Evolutionary conservation across 1,284 basidiomycete species (phyloP).

Genomic region (Naganishia sp.): DNA sequence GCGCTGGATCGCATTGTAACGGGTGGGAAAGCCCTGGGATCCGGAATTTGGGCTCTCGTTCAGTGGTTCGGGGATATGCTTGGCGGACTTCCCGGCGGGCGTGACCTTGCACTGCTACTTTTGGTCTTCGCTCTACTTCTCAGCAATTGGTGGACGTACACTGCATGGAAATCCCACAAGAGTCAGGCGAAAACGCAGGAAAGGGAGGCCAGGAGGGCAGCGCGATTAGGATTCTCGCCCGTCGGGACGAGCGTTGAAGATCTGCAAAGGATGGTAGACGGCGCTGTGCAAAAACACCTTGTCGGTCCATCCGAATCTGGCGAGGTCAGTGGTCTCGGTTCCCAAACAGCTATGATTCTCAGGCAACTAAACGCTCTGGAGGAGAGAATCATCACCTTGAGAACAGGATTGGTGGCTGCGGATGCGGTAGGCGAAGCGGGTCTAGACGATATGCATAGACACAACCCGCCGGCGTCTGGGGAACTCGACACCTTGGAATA

Average conservation of each 20-base stretch:
- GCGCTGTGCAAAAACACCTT: constrained; percentile 8
- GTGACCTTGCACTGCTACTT: constrained; percentile 63
- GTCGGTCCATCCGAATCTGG: neutral
- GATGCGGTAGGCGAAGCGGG: constrained; percentile 14
- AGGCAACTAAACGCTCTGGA: constrained; percentile 12
- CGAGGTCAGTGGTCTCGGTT: neutral
- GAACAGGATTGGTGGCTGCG: neutral
- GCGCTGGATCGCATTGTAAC: constrained; percentile 74
- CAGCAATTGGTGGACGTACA: constrained; percentile 62
- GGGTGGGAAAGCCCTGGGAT: constrained; percentile 68
- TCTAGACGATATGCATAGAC: neutral
- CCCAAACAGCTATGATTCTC: constrained; percentile 7
- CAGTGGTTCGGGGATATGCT: constrained; percentile 66
- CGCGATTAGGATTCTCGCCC: constrained; percentile 10
- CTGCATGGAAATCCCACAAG: constrained; percentile 36
- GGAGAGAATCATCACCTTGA: constrained; percentile 14
- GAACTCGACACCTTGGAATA: constrained; percentile 20
- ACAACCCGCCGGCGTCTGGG: constrained; percentile 3
- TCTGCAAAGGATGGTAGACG: constrained; percentile 16
- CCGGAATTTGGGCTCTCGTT: constrained; percentile 63
- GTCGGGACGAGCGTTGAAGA: constrained; percentile 2
- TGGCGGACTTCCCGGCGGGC: constrained; percentile 57
- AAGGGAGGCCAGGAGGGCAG: constrained; percentile 19
- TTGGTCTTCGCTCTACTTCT: constrained; percentile 70
- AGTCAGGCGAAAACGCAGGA: constrained; percentile 34